Base-by-base conservation (phyloP, 2,329 filamentous ascomycete genomes). In the Arthroderma sp. region DNA sequence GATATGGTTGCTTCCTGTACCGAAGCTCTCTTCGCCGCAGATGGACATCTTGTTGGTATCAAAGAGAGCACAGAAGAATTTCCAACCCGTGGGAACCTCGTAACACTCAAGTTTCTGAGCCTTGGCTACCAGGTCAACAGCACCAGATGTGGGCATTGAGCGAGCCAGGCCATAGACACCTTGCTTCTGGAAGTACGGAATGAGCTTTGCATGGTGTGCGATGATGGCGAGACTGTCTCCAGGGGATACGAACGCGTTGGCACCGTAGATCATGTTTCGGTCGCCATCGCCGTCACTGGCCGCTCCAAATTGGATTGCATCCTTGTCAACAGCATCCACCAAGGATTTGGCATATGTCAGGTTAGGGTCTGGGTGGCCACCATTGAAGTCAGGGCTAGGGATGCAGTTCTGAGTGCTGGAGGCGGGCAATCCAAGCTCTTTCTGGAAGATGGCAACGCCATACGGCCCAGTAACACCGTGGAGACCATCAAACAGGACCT, bases 191-290 rank as follows among this genome's bases (percentile, higher is more conserved):
- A 98, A 98, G 79, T 95, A 98, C 59, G 93, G 93, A 67, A 98
- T 98, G 60, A 95, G 83, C 66, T 95, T 83, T 65, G 93, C 90
- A 72, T 98, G 86, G 79, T 98, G 93, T 53, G 93, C 90, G 69
- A 98, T 98, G 71, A 98, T 98, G 68, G 93, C 93, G 67, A 98
- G 79, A 68, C 89, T 95, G 79, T 98, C 93, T 69, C 93, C 93
- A 6, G 93, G 93, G 6, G 91, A 97, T 61, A 98, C 93, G 69
- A 98, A 98, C 47, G 87, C 84, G 68, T 94, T 91, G 64, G 91
- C 91, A 62, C 93, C 93, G 76, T 98, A 98, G 70, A 98, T 98
- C 93, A 98, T 98, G 83, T 98, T 98, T 66, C 93, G 88, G 79
- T 98, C 93, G 67, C 93, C 93, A 67, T 98, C 93, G 65, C 93